A percentile compares a stretch with the other conserved stretches of the same genome.
phyloP scores from a whole-genome alignment of 208 protist genomes.

The Wallacemonas sp. region DNA sequence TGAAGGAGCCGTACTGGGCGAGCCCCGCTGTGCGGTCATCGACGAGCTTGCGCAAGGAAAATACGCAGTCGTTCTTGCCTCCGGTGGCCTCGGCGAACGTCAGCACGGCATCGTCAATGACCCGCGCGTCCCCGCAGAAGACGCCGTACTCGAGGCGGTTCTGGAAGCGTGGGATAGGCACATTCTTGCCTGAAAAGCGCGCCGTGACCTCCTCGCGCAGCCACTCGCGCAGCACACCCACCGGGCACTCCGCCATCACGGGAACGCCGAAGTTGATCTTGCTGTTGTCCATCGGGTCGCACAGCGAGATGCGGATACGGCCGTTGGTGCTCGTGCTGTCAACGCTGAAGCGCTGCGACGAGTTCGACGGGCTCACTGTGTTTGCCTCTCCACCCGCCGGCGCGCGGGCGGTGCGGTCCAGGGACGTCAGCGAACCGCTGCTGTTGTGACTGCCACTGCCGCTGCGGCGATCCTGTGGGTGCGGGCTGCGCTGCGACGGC shows the following conservation, averaged over 20 bases:
- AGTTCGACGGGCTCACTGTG: background rate
- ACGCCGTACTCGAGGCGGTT: conserved; percentile 27
- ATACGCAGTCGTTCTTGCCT: conserved; percentile 57
- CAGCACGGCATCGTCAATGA: conserved; percentile 16
- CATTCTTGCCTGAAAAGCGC: background rate
- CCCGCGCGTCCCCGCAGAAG: conserved; percentile 24
- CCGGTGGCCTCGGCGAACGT: conserved; percentile 42
- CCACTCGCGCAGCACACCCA: conserved; percentile 42
- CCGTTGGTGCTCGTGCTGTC: conserved; percentile 16
- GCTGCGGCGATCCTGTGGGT: background rate
- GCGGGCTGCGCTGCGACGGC: background rate
- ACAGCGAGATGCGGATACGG: conserved; percentile 47
- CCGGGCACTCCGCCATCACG: conserved; percentile 41
- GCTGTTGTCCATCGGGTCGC: conserved; percentile 32
- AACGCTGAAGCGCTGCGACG: conserved; percentile 17
- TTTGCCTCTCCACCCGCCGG: background rate
- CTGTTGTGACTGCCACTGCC: background rate
- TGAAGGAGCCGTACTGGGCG: conserved; percentile 2
- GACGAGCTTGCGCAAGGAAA: conserved; percentile 23
- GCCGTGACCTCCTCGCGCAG: conserved; percentile 21
- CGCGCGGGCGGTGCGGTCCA: background rate
- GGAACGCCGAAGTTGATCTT: conserved; percentile 46
- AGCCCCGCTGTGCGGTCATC: background rate
- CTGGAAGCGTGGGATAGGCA: conserved; percentile 12
- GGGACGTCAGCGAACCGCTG: background rate